Base-by-base conservation (phyloP, 345 rosid genomes). In the Clarkia xantiana region DNA sequence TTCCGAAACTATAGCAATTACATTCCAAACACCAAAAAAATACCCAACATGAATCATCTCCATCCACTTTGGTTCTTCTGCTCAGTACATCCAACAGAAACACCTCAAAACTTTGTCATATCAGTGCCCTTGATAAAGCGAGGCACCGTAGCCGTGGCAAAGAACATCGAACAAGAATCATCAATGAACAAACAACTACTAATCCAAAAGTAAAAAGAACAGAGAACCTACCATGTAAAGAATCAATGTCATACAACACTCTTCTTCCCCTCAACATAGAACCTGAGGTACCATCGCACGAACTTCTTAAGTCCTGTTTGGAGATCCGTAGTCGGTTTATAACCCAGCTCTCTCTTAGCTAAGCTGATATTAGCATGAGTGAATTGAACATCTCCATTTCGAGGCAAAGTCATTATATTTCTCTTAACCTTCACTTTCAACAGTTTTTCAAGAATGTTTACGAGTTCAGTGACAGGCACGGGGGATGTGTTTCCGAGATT, bases 401-500 rank as follows among this genome's bases (percentile, higher is more conserved):
- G 64, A 0, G 95, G 95, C 81, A 86, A 62, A 70, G 76, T 77
- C 72, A 76, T 69, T 40, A 82, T 16, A 18, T 71, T 78, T 81
- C 61, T 86, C 71, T 80, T 86, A 1, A 88, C 95, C 58, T 76
- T 82, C 36, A 74, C 74, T 71, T 86, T 86, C 69, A 86, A 63
- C 42, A 74, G 79, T 62, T 62, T 80, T 62, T 86, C 93, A 69
- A 86, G 57, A 49, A 80, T 82, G 44, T 66, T 67, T 16, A 86
- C 95, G 39, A 86, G 84, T 69, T 82, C 76, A 0, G 69, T 51
- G 67, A 86, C 95, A 0, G 86, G 93, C 3, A 86, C 82, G n/a
- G 95, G 95, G 4, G 95, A 82, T 3, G 93, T 86, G 52, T 86
- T 86, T 51, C 95, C 95, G 63, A 86, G 67, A 57, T 86, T 86